Base-by-base conservation (phyloP, 495 filamentous ascomycete genomes). In the Sporormia fimetaria region DNA sequence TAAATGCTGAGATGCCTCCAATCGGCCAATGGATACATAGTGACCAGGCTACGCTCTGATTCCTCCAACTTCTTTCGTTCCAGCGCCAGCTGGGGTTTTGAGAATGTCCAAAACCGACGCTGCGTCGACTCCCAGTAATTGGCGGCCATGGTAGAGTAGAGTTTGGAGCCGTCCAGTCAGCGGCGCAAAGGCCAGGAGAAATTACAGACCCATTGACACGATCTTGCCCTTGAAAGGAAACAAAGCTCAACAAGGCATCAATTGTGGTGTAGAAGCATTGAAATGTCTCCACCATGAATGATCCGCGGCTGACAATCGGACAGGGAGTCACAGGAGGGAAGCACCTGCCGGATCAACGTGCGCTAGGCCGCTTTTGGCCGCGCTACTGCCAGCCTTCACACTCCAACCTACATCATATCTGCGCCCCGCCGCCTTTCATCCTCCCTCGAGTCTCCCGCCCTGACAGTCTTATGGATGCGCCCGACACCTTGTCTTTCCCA, bases 71-170 rank as follows among this genome's bases (percentile, higher is more conserved):
- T 66, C 43, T 77, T 69, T 39, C 90, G 76, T 55, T 81, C 71
- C 27, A 79, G 72, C 8, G 75, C 73, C 32, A 98, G 68, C 49
- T 80, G 75, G 50, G 80, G 75, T 50, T 81, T 76, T 27, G 87
- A 75, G 64, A 90, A 95, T 42, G 84, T 78, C 92, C 92, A 98
- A 63, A 83, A 72, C 49, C 73, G 75, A 38, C 80, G 74, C 63
- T 98, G 90, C 11, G 86, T 87, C 34, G 88, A 95, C 40, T 80
- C 81, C 90, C 92, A 98, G 63, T 83, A 98, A 62, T 90, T 95
- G 54, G 88, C 83, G 37, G 90, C 87, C 90, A 98, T 98, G 29
- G 30, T 45, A n/a, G n/a, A n/a, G n/a, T n/a, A n/a, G n/a, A n/a
- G n/a, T n/a, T n/a, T n/a, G n/a, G n/a, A n/a, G n/a, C n/a, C n/a